Evolutionary conservation across 1,139 yeast genomes (phyloP).

Genomic region (Kodamaea plutei): DNA sequence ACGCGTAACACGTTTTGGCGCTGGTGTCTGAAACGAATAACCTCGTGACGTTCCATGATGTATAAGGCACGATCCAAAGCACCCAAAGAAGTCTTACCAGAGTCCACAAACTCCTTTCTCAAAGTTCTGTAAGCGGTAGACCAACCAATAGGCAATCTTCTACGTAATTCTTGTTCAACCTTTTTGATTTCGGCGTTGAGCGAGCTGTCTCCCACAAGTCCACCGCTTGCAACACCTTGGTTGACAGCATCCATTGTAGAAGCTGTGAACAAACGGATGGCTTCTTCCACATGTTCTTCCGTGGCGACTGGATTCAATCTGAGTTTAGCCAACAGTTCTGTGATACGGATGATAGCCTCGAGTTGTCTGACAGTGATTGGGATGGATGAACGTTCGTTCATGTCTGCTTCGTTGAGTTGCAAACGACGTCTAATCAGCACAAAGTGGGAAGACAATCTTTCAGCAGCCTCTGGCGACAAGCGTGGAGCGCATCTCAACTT

Average conservation of each 20-base stretch:
- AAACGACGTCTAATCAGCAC: conserved; percentile 85
- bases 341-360: conserved; percentile 94
- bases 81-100: conserved; percentile 58
- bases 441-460: conserved; percentile 88
- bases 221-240: conserved; percentile 59
- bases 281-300: conserved; percentile 91
- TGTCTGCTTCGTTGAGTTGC: conserved; percentile 73
- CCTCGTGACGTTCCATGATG: conserved; percentile 81
- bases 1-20: conserved; percentile 80
- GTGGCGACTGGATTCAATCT: conserved; percentile 79
- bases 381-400: conserved; percentile 88
- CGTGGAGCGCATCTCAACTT: conserved; percentile 91
- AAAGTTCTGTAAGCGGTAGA: conserved; percentile 85
- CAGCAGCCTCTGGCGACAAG: conserved; percentile 84
- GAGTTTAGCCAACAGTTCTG: conserved; percentile 90
- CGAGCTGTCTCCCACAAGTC: conserved; percentile 43
- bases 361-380: conserved; percentile 97
- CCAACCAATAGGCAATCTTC: conserved; percentile 96
- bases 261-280: conserved; percentile 88
- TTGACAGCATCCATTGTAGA: conserved; percentile 98
- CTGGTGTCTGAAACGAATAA: conserved; percentile 83
- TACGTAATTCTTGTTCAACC: conserved; percentile 80
- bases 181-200: conserved; percentile 66
- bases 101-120: conserved; percentile 77
- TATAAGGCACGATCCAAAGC: conserved; percentile 83